Base-by-base conservation (phyloP, 2,329 filamentous ascomycete genomes). In the Phialophora expanda region DNA sequence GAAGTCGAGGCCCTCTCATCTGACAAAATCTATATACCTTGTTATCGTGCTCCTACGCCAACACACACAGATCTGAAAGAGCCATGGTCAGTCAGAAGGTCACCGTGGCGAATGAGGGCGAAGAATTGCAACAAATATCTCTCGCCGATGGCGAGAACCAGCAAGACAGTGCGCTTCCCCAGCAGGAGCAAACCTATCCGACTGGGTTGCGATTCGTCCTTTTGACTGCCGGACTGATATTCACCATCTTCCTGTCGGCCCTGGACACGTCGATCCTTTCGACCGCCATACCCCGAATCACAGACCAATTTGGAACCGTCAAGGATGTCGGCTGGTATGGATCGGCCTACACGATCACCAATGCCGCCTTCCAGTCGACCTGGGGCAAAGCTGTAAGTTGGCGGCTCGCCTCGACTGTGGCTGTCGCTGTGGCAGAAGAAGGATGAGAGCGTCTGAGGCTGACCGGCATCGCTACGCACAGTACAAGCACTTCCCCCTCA, bases 371-470 rank as follows among this genome's bases (percentile, higher is more conserved):
- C 2, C 83, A 85, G 62, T 83, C 83, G 1, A 76, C 86, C 17
- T 79, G 81, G 0, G 85, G 84, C 1, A 85, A 82, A 70, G 63
- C 86, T 0, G 87, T 85, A 66, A 80, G 73, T 1, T 22, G 70
- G 68, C 34, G 68, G 69, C 76, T 84, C 77, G 55, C 74, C 75
- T 61, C 79, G 80, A 28, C 12, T n/a, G 17, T 20, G 38, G 14
- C 5, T 34, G 32, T 34, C 9, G 32, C 24, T 24, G 24, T 24
- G 24, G 24, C 24, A 8, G 38, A 8, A 44, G 38, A n/a, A n/a
- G 14, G 1, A 41, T 3, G 56, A 20, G 34, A 50, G 26, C 44
- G 28, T 44, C 17, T 17, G 38, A 20, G 14, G 46, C 17, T 22
- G 41, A n/a, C 26, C 17, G 9, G 38, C 38, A 20, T 17, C 22